Evolutionary conservation across 768 basidiomycete species (phyloP), one percentile per base, ranked within the genome.

Genomic region (Mycena latifolia): DNA sequence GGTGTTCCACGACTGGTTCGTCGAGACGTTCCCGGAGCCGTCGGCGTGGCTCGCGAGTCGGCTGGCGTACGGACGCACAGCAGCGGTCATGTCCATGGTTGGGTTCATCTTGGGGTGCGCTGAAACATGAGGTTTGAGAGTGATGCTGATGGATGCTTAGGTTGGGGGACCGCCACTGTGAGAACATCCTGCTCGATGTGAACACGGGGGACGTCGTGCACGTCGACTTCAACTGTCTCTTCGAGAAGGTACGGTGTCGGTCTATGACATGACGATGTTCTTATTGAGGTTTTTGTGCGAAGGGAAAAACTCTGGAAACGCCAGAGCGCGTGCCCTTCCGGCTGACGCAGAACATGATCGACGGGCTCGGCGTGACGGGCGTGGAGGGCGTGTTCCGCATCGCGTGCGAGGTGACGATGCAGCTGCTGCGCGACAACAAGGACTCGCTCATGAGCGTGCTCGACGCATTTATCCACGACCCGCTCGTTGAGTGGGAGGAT

Each of bases 31-130:
- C 79, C 96, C 98, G 0, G 98, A 99, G 71, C 98, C 98, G 0
- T 91, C 93, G 0, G 92, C 94, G 0, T 99, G 98, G 98, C 85
- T 99, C 18, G 87, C 91, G 1, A 93, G 93, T 75, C 89, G 97
- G n/a, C 77, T 94, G 70, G 84, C 88, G 1, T 99, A 96, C 74
- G 90, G 87, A 5, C 86, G 97, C 46, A 98, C 97, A 0, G 88
- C 93, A 0, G 98, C 97, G 0, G 98, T 99, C 58, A 99, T 98
- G 92, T 98, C 93, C 1, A 99, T 99, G 93, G 93, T 99, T 24
- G 98, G 98, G 14, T 97, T 93, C 72, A 95, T 99, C 46, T 82
- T 99, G 15, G 97, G 97, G 95, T 97, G 69, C 59, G 89, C 58
- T 25, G 22, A 8, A 20, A 43, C 24, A 29, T 51, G 10, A 18